Conservation (phyloP, 2,329 filamentous ascomycete genomes). For the Alternaria postmessia region DNA sequence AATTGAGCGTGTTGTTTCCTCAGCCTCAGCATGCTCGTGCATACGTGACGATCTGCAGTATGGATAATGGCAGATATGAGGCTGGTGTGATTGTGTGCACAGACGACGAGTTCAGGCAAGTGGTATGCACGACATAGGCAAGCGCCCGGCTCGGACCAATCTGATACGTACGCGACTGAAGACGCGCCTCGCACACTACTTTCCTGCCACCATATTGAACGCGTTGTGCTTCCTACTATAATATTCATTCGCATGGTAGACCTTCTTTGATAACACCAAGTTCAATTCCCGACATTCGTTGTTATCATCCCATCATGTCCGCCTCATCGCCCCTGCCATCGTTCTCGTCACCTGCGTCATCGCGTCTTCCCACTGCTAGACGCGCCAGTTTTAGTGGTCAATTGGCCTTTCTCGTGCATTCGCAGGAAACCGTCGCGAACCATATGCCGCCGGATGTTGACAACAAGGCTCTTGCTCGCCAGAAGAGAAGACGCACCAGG, state of each 20-base stretch:
- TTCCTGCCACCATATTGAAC: conserved; percentile 40
- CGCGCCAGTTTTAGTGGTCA: conserved; percentile 39
- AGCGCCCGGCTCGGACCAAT: conserved; percentile 22
- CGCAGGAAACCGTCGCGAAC: conserved; percentile 63
- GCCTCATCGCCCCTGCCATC: conserved; percentile 37
- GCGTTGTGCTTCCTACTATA: conserved; percentile 25
- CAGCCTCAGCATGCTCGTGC: conserved; percentile 8
- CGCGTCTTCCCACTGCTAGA: conserved; percentile 27
- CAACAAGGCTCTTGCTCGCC: conserved; percentile 66
- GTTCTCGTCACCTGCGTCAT: conserved; percentile 36
- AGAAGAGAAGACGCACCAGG: conserved; percentile 70
- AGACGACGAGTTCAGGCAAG: conserved; percentile 20
- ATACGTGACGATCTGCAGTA: conserved; percentile 6
- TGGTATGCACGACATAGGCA: conserved; percentile 27
- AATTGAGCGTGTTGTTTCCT: neutral
- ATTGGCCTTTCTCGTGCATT: conserved; percentile 68
- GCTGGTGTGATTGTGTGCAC: conserved; percentile 17
- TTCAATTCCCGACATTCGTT: neutral
- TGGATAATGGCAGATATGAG: conserved; percentile 4
- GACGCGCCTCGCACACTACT: conserved; percentile 25
- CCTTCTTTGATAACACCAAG: conserved; percentile 2
- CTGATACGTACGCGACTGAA: conserved; percentile 20
- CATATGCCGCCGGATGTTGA: conserved; percentile 66
- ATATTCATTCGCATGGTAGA: conserved; percentile 20
- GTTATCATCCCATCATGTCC: conserved; percentile 24